Conservation (phyloP, 75 land plant species). For the Selaginella moellendorffii region DNA sequence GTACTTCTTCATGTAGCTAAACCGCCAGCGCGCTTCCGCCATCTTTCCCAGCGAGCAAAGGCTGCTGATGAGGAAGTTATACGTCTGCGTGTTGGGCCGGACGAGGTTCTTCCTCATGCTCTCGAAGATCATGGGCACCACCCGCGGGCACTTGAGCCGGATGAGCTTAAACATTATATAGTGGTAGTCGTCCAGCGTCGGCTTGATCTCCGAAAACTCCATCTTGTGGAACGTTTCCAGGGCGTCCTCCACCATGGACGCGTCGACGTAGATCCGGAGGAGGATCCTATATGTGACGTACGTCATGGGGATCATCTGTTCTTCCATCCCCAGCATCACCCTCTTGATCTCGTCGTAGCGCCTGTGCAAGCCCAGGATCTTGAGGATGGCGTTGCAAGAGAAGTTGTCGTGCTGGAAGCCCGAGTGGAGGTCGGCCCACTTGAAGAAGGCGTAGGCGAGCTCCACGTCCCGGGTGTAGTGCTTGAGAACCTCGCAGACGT, state of each 20-base stretch:
- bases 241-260: conserved; percentile 2
- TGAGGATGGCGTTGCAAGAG: neutral
- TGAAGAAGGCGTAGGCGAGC: neutral
- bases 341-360: neutral
- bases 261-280: neutral
- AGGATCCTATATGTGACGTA: neutral
- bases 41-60: neutral
- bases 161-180: conserved; percentile 2
- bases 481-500: conserved; percentile 2
- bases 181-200: neutral
- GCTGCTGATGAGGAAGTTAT: conserved; percentile 2
- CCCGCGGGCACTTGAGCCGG: neutral
- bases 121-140: conserved; percentile 2
- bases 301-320: neutral
- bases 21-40: neutral
- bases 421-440: neutral
- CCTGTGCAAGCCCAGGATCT: neutral
- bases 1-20: neutral
- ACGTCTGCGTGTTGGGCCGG: neutral
- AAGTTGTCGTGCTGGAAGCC: neutral
- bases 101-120: neutral
- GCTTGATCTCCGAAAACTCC: neutral
- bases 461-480: neutral
- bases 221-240: conserved; percentile 7
- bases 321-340: neutral